Evolutionary conservation across 139 green algal species (phyloP).

Genomic region (Auxenochlorella pyrenoidosa): DNA sequence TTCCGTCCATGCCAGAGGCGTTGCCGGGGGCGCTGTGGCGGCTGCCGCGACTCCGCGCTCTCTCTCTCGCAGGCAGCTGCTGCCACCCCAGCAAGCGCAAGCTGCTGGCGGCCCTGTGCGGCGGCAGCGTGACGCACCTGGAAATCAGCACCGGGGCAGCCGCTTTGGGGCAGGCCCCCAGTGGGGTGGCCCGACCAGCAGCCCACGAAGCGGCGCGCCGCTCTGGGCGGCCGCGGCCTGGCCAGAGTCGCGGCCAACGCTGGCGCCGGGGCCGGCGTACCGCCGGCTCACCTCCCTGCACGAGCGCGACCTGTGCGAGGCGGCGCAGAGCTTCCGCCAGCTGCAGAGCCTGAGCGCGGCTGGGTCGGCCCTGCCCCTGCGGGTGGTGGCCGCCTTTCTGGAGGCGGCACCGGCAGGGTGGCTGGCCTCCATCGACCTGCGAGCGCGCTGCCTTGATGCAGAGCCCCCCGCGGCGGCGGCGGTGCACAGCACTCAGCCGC

Average conservation of each 20-base stretch:
- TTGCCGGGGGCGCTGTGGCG: conserved; percentile 31
- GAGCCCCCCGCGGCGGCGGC: background rate
- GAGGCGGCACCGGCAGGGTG: conserved; percentile 14
- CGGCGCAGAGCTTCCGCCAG: conserved; percentile 11
- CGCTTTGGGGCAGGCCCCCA: background rate
- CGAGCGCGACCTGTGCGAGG: conserved; percentile 21
- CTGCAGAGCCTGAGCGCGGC: conserved; percentile 17
- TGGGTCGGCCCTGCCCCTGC: conserved; percentile 14
- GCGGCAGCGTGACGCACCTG: conserved; percentile 10
- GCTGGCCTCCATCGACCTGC: background rate
- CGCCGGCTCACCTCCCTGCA: conserved; percentile 14
- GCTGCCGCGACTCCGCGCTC: conserved; percentile 9
- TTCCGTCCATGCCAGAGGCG: conserved; percentile 16
- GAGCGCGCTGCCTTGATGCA: conserved; percentile 8
- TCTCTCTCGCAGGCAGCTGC: conserved; percentile 24
- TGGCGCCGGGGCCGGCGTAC: background rate
- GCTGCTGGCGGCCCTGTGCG: conserved; percentile 24
- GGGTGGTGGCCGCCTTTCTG: conserved; percentile 9
- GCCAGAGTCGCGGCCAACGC: background rate
- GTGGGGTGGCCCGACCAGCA: background rate
- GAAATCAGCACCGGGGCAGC: conserved; percentile 18
- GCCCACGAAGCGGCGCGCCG: background rate
- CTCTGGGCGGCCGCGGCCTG: background rate
- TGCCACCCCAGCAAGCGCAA: conserved; percentile 28
- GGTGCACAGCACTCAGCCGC: background rate